phyloP scores from a whole-genome alignment of 2,329 filamentous ascomycete species.

The Neopestalotiopsis rosae region DNA sequence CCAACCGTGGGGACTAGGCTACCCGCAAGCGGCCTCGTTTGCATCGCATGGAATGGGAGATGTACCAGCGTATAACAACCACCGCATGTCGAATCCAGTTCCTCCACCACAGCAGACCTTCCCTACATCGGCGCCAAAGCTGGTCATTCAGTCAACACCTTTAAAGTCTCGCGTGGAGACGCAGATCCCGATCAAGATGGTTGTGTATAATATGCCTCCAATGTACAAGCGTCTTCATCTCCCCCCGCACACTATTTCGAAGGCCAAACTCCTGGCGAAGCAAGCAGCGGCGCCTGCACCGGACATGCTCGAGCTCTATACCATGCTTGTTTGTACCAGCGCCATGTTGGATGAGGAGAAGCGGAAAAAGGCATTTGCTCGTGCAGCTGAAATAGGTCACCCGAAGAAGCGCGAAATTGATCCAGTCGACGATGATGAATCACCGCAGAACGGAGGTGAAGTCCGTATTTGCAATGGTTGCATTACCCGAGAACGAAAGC shows the following conservation, averaged over 20 bases:
- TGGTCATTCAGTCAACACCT: slow-evolving; percentile 71
- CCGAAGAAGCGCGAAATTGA: slow-evolving; percentile 41
- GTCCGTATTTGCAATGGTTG: slow-evolving; percentile 92
- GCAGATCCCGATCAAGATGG: slow-evolving; percentile 88
- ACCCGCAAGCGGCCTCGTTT: slow-evolving; percentile 17
- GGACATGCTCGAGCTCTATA: slow-evolving; percentile 80
- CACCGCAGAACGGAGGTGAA: slow-evolving; percentile 87
- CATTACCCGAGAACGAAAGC: slow-evolving; percentile 88
- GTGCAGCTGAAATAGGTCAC: slow-evolving; percentile 52
- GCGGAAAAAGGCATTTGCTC: slow-evolving; percentile 69
- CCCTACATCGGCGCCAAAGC: slow-evolving; percentile 37
- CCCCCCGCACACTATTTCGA: slow-evolving; percentile 89
- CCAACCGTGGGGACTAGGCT: slow-evolving; percentile 40
- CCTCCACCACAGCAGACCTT: slow-evolving; percentile 21
- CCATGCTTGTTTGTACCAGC: slow-evolving; percentile 88
- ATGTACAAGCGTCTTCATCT: slow-evolving; percentile 84
- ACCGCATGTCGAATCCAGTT: slow-evolving; percentile 22
- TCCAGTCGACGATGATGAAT: slow-evolving; percentile 68
- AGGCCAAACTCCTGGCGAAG: slow-evolving; percentile 87
- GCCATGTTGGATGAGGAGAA: slow-evolving; percentile 79
- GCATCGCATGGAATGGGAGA: neutral
- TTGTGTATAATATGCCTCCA: slow-evolving; percentile 74
- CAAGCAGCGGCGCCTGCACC: slow-evolving; percentile 67
- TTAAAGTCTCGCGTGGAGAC: slow-evolving; percentile 94
- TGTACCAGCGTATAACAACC: neutral